phyloP scores from a whole-genome alignment of 1,284 basidiomycete species.

The Cyathus olla region DNA sequence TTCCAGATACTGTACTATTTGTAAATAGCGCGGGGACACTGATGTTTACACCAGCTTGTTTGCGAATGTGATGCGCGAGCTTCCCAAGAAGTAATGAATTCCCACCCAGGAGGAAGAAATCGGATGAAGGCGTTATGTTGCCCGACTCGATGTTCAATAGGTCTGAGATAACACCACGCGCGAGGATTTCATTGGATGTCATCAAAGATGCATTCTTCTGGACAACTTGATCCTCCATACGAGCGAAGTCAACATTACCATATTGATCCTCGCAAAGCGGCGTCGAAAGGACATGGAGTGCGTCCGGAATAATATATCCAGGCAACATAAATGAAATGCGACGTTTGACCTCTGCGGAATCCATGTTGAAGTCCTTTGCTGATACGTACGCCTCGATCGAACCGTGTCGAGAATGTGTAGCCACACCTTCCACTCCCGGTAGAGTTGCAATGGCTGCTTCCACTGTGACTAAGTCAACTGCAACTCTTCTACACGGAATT shows the following conservation, averaged over 20 bases:
- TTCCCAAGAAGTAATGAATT: conserved; percentile 58
- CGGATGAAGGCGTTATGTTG: conserved; percentile 47
- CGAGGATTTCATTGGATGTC: conserved; percentile 43
- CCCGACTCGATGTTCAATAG: conserved; percentile 47
- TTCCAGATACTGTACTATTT: conserved; percentile 53
- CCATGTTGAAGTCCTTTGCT: conserved; percentile 18
- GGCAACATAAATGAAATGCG: conserved; percentile 32
- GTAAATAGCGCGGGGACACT: conserved; percentile 52
- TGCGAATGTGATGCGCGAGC: conserved; percentile 52
- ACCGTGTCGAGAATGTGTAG: conserved; percentile 46
- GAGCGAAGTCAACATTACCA: conserved; percentile 46
- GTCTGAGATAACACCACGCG: conserved; percentile 54
- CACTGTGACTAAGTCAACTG: conserved; percentile 44
- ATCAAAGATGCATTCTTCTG: conserved; percentile 37
- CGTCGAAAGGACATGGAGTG: conserved; percentile 37
- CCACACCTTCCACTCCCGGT: conserved; percentile 61
- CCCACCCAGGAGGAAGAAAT: conserved; percentile 59
- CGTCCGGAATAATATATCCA: conserved; percentile 52
- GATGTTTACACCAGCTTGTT: conserved; percentile 49
- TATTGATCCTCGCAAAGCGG: conserved; percentile 21
- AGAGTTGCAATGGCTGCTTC: conserved; percentile 57
- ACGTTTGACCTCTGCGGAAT: conserved; percentile 24
- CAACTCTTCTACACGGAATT: conserved; percentile 47
- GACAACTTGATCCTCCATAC: conserved; percentile 44
- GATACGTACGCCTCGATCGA: conserved; percentile 48